Evolutionary conservation across 176 grass and related monocot genomes (phyloP).

Genomic region (Elymus sibiricus): DNA sequence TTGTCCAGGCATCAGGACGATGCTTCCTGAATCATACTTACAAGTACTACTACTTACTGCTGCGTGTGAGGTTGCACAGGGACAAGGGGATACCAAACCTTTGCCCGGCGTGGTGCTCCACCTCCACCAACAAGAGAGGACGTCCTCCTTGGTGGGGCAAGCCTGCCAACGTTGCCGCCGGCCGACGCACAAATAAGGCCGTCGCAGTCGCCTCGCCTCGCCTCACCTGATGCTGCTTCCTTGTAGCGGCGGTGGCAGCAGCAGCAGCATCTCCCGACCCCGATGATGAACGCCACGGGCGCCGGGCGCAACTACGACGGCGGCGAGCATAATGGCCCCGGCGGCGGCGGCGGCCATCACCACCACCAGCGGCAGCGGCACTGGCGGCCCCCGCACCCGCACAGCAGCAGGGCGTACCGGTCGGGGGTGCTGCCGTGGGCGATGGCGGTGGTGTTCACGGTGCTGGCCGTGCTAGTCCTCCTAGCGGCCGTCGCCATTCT

Average conservation of each 20-base stretch:
- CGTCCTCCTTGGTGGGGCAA: constrained; percentile 9
- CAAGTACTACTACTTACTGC: not conserved
- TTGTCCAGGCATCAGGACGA: not conserved
- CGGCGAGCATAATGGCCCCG: not conserved
- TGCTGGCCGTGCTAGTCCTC: constrained; percentile 44
- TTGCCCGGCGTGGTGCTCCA: not conserved
- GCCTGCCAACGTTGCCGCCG: not conserved
- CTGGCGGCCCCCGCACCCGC: not conserved
- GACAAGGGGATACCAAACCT: constrained; percentile 36
- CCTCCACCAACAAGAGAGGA: constrained; percentile 1
- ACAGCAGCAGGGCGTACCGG: not conserved
- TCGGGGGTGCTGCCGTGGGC: constrained; percentile 36
- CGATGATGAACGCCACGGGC: not conserved
- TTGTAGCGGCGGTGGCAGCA: not conserved
- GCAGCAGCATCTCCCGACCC: not conserved
- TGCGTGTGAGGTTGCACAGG: not conserved
- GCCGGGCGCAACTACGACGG: not conserved
- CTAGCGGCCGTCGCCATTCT: constrained; percentile 32
- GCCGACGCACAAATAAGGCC: not conserved
- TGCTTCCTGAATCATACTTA: not conserved
- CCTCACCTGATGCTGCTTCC: not conserved
- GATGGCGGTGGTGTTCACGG: constrained; percentile 40
- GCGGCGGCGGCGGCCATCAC: not conserved
- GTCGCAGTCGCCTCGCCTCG: not conserved
- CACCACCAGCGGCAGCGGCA: not conserved